Evolutionary conservation across 73 alveolate species (phyloP).

Genomic region (Uronychia setigera): DNA sequence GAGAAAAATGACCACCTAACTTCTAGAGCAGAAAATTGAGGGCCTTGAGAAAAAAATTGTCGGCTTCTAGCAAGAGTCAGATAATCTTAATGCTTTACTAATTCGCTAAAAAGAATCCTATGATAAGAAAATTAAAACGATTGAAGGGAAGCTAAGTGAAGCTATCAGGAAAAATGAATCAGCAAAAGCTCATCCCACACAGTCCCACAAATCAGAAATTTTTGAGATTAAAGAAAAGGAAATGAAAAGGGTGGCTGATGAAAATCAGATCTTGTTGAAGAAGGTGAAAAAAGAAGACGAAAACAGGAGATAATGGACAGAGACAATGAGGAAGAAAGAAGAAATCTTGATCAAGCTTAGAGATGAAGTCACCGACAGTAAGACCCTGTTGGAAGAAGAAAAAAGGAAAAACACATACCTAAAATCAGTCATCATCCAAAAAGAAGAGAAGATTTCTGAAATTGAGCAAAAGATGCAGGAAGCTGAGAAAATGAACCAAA

Average conservation of each 20-base stretch:
- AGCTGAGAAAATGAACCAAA: neutral
- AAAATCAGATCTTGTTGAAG: neutral
- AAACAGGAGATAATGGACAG: neutral
- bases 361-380: too few relatives aligned
- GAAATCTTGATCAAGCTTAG: neutral
- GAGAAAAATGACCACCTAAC: neutral
- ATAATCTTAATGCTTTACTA: neutral
- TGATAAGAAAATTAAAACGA: neutral
- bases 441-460: too few relatives aligned
- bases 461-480: neutral
- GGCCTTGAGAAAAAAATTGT: neutral
- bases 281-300: neutral
- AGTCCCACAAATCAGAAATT: neutral
- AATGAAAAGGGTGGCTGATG: neutral
- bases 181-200: neutral
- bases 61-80: neutral
- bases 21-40: neutral
- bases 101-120: neutral
- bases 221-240: neutral
- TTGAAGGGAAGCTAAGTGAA: neutral
- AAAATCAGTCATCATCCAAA: too few relatives aligned
- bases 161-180: neutral
- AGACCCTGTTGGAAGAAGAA: too few relatives aligned
- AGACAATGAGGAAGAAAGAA: neutral
- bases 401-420: too few relatives aligned